Evolutionary conservation across 805 yeast genomes (phyloP).

Genomic region (Schwanniomyces pseudopolymorphus): DNA sequence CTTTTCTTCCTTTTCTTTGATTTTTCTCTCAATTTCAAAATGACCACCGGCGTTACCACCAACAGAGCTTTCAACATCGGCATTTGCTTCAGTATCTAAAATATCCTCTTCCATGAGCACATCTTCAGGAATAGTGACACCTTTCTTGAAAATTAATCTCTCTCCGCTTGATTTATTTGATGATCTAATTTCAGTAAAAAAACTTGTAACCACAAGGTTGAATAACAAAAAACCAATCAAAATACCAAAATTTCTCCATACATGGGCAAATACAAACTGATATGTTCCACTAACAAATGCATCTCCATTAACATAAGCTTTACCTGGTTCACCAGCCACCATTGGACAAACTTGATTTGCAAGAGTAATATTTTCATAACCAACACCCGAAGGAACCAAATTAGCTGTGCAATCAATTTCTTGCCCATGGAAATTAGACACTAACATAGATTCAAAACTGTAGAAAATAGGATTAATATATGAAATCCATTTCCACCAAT

Average conservation of each 20-base stretch:
- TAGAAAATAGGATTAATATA: constrained; percentile 60
- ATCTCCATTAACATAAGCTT: constrained; percentile 21
- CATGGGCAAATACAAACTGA: constrained; percentile 44
- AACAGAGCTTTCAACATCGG: constrained; percentile 24
- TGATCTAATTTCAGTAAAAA: not conserved
- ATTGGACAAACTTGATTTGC: constrained; percentile 18
- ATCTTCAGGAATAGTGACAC: not conserved
- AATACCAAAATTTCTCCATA: constrained; percentile 70
- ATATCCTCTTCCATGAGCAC: not conserved
- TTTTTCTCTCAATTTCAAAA: constrained; percentile 22
- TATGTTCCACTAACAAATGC: constrained; percentile 39
- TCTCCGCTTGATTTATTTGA: not conserved
- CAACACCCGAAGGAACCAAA: constrained; percentile 47
- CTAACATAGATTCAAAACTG: constrained; percentile 56
- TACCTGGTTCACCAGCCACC: constrained; percentile 24
- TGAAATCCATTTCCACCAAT: constrained; percentile 68
- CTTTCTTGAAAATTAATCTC: not conserved
- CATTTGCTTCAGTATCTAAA: constrained; percentile 30
- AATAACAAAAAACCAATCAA: constrained; percentile 52
- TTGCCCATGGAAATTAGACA: constrained; percentile 54
- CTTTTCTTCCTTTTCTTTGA: constrained; percentile 20
- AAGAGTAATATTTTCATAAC: constrained; percentile 20
- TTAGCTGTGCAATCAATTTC: constrained; percentile 42
- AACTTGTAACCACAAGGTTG: constrained; percentile 4
- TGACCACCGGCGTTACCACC: constrained; percentile 8